Conservation (phyloP, 257 asterid species). For the Plantago major region DNA sequence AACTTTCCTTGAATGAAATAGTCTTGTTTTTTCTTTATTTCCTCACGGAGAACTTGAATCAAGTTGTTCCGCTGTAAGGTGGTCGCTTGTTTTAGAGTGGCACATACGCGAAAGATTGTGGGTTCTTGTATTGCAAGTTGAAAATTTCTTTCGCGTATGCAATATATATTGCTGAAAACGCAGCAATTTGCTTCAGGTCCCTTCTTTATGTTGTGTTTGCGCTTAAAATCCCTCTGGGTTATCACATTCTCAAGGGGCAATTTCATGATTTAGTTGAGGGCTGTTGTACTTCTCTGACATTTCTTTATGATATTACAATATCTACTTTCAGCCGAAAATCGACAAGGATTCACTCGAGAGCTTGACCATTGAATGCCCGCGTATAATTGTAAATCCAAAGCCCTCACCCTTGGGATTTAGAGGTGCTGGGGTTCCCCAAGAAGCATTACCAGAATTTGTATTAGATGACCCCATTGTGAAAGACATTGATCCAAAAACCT, state of each 20-base stretch:
- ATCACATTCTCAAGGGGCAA: neutral
- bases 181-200: too few species aligned
- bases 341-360: slow-evolving; percentile 67
- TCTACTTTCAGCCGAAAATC: slow-evolving; percentile 58
- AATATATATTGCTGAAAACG: too few species aligned
- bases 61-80: too few species aligned
- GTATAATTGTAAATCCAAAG: slow-evolving; percentile 72
- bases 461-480: slow-evolving; percentile 62
- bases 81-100: too few species aligned
- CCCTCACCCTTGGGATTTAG: slow-evolving; percentile 59
- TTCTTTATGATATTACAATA: slow-evolving; percentile 3
- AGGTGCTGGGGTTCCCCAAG: slow-evolving; percentile 68
- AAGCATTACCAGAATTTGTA: slow-evolving; percentile 42
- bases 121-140: too few species aligned
- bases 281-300: neutral
- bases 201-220: too few species aligned
- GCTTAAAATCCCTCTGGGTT: too few species aligned
- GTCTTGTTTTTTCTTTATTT: too few species aligned
- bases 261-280: neutral
- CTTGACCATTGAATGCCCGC: slow-evolving; percentile 66
- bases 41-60: too few species aligned
- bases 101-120: too few species aligned
- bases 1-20: too few species aligned
- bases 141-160: too few species aligned
- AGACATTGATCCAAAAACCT: slow-evolving; percentile 70